A percentile compares a stretch with the other conserved stretches of the same genome.
Conservation (phyloP, 345 rosid genomes). For the Sisymbrium altissimum region DNA sequence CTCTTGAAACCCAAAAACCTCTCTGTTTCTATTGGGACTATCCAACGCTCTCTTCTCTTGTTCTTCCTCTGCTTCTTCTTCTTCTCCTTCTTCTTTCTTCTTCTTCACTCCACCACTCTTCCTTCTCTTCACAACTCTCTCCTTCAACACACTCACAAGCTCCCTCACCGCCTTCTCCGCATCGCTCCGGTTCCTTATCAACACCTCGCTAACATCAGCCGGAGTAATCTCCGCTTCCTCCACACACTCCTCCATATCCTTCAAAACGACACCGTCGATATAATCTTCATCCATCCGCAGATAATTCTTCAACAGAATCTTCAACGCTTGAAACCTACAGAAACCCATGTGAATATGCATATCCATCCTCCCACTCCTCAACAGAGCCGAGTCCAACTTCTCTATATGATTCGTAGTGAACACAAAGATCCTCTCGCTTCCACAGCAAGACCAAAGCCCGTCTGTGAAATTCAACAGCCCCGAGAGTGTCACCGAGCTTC, state of each 20-base stretch:
- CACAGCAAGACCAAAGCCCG: slow-evolving; percentile 99
- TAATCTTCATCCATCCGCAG: slow-evolving; percentile 42
- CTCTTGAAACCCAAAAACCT: slow-evolving; percentile 22
- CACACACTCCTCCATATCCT: slow-evolving; percentile 42
- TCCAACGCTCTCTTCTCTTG: slow-evolving; percentile 89
- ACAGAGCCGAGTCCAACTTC: slow-evolving; percentile 78
- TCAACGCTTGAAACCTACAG: slow-evolving; percentile 58
- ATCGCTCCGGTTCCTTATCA: slow-evolving; percentile 62
- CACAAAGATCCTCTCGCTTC: slow-evolving; percentile 89
- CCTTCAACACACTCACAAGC: slow-evolving; percentile 49
- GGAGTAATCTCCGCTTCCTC: slow-evolving; percentile 81
- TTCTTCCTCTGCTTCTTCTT: slow-evolving; percentile 43
- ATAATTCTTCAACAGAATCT: slow-evolving; percentile 69
- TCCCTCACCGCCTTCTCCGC: slow-evolving; percentile 56
- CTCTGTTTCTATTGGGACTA: slow-evolving; percentile 40
- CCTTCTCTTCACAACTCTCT: slow-evolving; percentile 42
- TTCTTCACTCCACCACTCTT: slow-evolving; percentile 20
- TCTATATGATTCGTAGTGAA: slow-evolving; percentile 90
- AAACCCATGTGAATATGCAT: slow-evolving; percentile 91
- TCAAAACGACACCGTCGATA: slow-evolving; percentile 29
- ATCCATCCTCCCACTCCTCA: slow-evolving; percentile 92
- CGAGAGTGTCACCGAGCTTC: slow-evolving; percentile 56
- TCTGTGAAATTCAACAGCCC: slow-evolving; percentile 88
- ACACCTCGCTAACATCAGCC: slow-evolving; percentile 81
- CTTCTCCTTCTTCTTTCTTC: slow-evolving; percentile 28